Conservation (phyloP, 345 rosid genomes). For the Salix viminalis region DNA sequence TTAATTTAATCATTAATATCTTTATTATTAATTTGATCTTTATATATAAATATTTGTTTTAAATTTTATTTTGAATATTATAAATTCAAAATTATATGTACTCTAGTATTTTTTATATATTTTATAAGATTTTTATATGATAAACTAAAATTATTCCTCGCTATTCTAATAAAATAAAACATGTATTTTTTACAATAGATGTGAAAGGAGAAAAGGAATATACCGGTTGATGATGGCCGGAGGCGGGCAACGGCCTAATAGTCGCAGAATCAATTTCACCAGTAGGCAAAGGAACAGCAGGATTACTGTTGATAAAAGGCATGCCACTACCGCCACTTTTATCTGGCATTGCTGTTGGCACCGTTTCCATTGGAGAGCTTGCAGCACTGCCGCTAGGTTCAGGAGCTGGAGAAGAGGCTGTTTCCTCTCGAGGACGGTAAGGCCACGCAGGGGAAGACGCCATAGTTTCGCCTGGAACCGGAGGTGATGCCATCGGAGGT, state of each 20-base stretch:
- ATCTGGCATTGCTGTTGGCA: conserved; percentile 47
- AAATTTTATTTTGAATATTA: too few species aligned
- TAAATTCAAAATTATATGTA: too few species aligned
- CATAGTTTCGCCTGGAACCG: conserved; percentile 56
- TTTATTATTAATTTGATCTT: too few species aligned
- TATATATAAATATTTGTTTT: too few species aligned
- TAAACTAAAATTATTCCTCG: too few species aligned
- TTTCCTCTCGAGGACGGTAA: conserved; percentile 58
- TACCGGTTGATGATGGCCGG: conserved; percentile 43
- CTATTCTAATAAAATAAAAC: too few species aligned
- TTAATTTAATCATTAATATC: too few species aligned
- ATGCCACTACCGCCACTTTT: conserved; percentile 61
- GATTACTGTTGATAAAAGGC: conserved; percentile 87
- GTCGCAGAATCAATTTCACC: conserved; percentile 92
- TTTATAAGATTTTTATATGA: too few species aligned
- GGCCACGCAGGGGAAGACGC: conserved; percentile 86
- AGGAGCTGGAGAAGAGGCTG: conserved; percentile 51
- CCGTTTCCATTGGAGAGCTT: conserved; percentile 33
- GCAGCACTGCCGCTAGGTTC: conserved; percentile 34
- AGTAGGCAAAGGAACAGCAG: conserved; percentile 96
- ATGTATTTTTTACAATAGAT: background rate
- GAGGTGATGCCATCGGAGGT: conserved; percentile 25
- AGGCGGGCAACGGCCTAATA: conserved; percentile 63
- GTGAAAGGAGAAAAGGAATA: background rate
- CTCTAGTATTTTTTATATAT: too few species aligned